Evolutionary conservation across 2,329 filamentous ascomycete genomes (phyloP), one percentile per base, ranked within the genome.

Genomic region (Talaromyces sp.): DNA sequence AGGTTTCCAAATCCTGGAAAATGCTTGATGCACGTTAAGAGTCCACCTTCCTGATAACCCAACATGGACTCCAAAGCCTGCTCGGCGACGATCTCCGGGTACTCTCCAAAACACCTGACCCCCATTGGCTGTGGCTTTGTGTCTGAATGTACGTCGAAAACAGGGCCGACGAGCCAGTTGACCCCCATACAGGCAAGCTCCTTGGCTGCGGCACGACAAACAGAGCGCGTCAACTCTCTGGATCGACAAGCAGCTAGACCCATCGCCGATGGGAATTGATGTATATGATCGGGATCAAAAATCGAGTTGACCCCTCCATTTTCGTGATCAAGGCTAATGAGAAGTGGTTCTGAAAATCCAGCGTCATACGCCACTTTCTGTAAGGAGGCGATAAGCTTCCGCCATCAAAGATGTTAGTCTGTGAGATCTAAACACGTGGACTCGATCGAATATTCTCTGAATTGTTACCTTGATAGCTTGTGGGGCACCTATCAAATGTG

Each of bases 261-360:
- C 61, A 63, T 63, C 14, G 61, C 61, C 21, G 61, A 63, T 16
- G 61, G 61, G 23, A 60, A 63, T 40, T 63, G 61, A 31, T 58
- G 61, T 21, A 63, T 21, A 46, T 59, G 56, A 12, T 60, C 48
- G 39, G 56, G 61, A 44, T 63, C 61, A 18, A 59, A 63, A 9
- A 63, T 63, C 6, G 61, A 63, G 37, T 63, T 63, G 35, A 63
- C 56, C 1, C 61, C 61, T 23, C 61, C 61, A 60, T 63, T 63
- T 54, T 63, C 61, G 25, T 63, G 61, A 28, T 63, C 61, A 11
- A 63, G 57, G 25, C 61, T 63, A 16, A 63, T 63, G 28, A 63
- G 61, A 12, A 63, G 39, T 28, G 61, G 61, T 18, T 60, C 61
- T 9, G 18, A 25, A 31, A 60, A 54, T 31, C 61, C 61, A 7